A percentile compares a stretch with the other conserved stretches of the same genome.
Conservation (phyloP, 2,329 filamentous ascomycete species). For the Beauveria pseudobassiana region DNA sequence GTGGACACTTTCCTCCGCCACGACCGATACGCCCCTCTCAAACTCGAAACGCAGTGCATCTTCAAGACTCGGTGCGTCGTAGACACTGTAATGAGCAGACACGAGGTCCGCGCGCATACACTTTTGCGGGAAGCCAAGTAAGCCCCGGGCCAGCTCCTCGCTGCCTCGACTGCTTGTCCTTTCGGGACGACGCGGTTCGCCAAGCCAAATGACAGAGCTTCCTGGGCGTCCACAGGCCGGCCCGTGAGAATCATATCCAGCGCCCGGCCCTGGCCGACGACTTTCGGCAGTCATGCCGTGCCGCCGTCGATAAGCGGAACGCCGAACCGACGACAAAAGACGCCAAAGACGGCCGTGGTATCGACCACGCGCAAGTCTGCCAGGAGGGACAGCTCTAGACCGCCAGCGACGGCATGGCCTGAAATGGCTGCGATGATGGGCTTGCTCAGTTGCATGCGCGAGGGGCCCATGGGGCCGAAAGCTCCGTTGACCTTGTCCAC, state of each 20-base stretch:
- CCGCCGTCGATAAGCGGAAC: constrained; percentile 32
- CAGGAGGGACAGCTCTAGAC: constrained; percentile 43
- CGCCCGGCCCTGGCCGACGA: constrained; percentile 45
- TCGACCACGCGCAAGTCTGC: constrained; percentile 47
- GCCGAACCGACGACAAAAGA: constrained; percentile 44
- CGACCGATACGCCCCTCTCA: constrained; percentile 32
- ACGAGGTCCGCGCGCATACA: constrained; percentile 44
- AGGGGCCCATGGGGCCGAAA: constrained; percentile 44
- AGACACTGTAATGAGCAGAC: constrained; percentile 42
- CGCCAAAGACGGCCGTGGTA: constrained; percentile 44
- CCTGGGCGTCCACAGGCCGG: constrained; percentile 36
- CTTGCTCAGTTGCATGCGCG: constrained; percentile 40
- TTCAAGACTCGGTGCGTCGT: constrained; percentile 38
- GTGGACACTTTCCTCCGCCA: constrained; percentile 33
- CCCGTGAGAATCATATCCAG: constrained; percentile 52
- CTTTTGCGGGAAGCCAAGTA: constrained; percentile 42
- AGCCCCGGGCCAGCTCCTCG: constrained; percentile 37
- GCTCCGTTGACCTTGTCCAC: constrained; percentile 15
- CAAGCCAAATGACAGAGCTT: constrained; percentile 44
- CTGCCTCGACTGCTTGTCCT: constrained; percentile 41
- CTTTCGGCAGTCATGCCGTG: constrained; percentile 42
- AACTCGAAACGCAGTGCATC: constrained; percentile 44
- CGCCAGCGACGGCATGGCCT: constrained; percentile 47
- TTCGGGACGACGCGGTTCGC: constrained; percentile 45
- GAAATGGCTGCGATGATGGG: constrained; percentile 44